These are phyloP conservation scores for Dactylis glomerata DNA, from an alignment of 176 grass and related monocot genomes.

Conservation along the genomic window DNA sequence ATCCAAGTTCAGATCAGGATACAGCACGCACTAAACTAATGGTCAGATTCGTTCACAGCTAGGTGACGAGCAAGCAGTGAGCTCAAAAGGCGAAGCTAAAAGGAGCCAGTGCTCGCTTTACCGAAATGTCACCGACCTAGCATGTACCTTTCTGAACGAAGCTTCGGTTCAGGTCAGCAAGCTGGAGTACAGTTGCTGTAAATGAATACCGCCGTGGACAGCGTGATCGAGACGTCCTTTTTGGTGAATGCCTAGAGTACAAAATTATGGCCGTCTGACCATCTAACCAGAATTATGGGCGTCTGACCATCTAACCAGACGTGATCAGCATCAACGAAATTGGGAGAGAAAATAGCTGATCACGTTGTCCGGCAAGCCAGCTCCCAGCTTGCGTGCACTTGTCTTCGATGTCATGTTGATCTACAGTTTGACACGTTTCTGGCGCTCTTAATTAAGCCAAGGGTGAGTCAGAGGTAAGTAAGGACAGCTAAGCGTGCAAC, in stretches of 20 bases:
- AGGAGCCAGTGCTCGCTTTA: not conserved
- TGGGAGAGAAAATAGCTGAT: not conserved
- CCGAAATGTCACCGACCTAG: not conserved
- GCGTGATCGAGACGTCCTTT: constrained; percentile 3
- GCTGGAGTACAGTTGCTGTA: constrained; percentile 3
- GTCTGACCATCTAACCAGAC: not conserved
- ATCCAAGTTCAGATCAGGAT: constrained; percentile 14
- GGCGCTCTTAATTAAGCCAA: not conserved
- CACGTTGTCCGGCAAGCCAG: not conserved
- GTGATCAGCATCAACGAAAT: constrained; percentile 26
- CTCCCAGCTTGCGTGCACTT: not conserved
- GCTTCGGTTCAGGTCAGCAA: not conserved
- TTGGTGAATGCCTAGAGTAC: not conserved
- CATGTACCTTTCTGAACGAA: not conserved
- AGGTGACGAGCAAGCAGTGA: not conserved
- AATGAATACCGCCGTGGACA: not conserved
- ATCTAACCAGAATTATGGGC: not conserved
- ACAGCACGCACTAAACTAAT: not conserved
- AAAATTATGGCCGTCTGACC: not conserved
- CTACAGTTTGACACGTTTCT: constrained; percentile 20
- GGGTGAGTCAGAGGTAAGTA: not conserved
- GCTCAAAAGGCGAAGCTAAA: not conserved
- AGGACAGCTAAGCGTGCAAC: constrained; percentile 15
- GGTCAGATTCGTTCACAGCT: constrained; percentile 25
- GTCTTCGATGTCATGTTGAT: constrained; percentile 25